Base-by-base conservation (phyloP, 2,329 filamentous ascomycete genomes). In the Penicillium psychrosexuale region DNA sequence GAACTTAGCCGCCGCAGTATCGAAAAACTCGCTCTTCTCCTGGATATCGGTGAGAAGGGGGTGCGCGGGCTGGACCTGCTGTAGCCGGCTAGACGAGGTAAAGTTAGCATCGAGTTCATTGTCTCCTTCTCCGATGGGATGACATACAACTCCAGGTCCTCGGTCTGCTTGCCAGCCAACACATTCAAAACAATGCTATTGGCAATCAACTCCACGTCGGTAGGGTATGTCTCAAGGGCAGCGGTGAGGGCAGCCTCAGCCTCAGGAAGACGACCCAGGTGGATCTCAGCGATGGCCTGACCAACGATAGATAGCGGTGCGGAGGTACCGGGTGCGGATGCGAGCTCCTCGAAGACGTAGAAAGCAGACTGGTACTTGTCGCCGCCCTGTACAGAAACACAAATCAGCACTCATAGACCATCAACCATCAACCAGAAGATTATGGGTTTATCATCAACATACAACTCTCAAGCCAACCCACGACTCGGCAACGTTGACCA, bases 271-370 rank as follows among this genome's bases (percentile, higher is more conserved):
- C 94, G 85, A 47, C 91, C 92, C 28, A 97, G 85, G 70, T 97
- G 94, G 50, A 97, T 78, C 74, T 99, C 93, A 24, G 90, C 88
- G 27, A 97, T 85, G 27, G 92, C 93, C 77, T 97, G 94, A 19
- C 90, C 87, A 57, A 96, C 85, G 52, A 97, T 83, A 17, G 85
- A 88, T 63, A 86, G 81, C 49, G 87, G 81, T 15, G 90, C 90
- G 46, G 90, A 86, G 17, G 90, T 91, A 31, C 89, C 86, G 2
- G 91, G 88, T 28, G 90, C 87, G 70, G 96, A 90, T 5, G 94
- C 93, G 46, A 97, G 84, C 75, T 99, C 94, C 76, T 97, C 93
- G 69, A 91, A 97, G 58, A 97, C 93, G 80, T 99, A 97, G 76
- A 96, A 97, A 17, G 93, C 88, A 69, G 94, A 90, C 70, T 97